Evolutionary conservation across 768 basidiomycete genomes (phyloP), one percentile per base, ranked within the genome.

Genomic region (Suillus paluster): DNA sequence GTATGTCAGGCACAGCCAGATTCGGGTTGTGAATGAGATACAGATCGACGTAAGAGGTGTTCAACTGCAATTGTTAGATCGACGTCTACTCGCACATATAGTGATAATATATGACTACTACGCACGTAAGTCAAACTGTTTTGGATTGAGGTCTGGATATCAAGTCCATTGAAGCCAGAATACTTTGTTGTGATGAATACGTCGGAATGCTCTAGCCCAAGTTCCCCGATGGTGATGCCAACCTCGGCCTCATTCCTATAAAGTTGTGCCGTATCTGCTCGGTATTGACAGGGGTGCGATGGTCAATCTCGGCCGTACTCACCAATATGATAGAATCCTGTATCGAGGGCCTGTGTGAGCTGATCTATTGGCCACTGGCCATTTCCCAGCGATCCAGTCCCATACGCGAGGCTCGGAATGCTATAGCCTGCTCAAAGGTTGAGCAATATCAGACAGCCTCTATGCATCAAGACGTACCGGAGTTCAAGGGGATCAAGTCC

Each of bases 111-210:
- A 38, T n/a, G 39, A 27, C 38, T 44, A 36, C 12, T 23, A 71
- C 83, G 44, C 63, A 87, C 87, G 39, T 83, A 83, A 61, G 81
- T 75, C 62, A 90, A 66, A 59, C 86, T 87, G 65, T 86, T 80
- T 27, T 78, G 69, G 45, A 88, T 84, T 10, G 85, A 86, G 1
- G 81, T 83, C 61, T 79, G 77, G 36, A 87, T 83, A 62, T 83
- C 82, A 53, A 85, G 71, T 4, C 80, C 83, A 56, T 81, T 69
- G 58, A 73, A 48, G 1, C 84, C 85, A 19, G 86, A 85, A 66
- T 81, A 88, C 66, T 89, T 89, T 27, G 88, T 89, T 3, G 87
- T 90, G 66, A 91, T 81, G 71, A 80, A 90, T 27, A 90, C 64
- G 1, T 88, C 83, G 17, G 78, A 61, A 25, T 87, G 81, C 45